A percentile compares a stretch with the other conserved stretches of the same genome.
Conservation (phyloP, 208 protist genomes). For the Phytomonas sp. region DNA sequence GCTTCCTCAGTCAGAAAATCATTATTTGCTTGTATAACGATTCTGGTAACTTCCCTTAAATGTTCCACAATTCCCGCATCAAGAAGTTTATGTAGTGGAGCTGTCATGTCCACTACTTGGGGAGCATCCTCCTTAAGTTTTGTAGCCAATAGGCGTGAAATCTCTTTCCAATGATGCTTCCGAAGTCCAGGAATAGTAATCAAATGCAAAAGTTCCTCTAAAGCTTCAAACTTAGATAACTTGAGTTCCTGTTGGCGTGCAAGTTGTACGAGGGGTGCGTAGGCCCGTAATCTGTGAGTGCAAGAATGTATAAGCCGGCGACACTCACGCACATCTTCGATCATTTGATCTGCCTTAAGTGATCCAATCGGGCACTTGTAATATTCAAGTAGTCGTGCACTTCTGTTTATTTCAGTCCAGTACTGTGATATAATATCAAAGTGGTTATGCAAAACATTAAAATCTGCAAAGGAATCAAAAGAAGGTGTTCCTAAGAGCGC, state of each 20-base stretch:
- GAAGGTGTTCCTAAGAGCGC: conserved; percentile 24
- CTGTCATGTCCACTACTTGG: conserved; percentile 35
- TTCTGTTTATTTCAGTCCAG: conserved; percentile 57
- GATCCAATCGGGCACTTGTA: conserved; percentile 56
- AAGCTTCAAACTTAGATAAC: conserved; percentile 67
- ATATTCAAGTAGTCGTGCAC: conserved; percentile 53
- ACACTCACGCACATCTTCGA: conserved; percentile 73
- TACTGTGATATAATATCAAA: conserved; percentile 85
- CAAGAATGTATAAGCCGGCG: conserved; percentile 64
- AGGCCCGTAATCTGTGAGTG: conserved; percentile 58
- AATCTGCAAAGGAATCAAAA: conserved; percentile 51
- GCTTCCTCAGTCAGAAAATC: conserved; percentile 69
- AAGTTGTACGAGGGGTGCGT: conserved; percentile 54
- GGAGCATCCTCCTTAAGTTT: conserved; percentile 42
- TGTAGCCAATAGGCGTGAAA: conserved; percentile 44
- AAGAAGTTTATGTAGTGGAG: conserved; percentile 55
- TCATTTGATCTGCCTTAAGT: conserved; percentile 44
- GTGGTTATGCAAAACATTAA: conserved; percentile 39
- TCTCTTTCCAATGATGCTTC: conserved; percentile 87
- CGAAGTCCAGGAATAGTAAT: conserved; percentile 70
- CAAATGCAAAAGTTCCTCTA: conserved; percentile 54
- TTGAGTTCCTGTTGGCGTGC: conserved; percentile 74
- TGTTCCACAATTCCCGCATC: conserved; percentile 53
- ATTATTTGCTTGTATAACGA: conserved; percentile 55
- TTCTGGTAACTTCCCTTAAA: conserved; percentile 41